A percentile compares a stretch with the other conserved stretches of the same genome.
Conservation (phyloP, 805 yeast genomes). For the Teunomyces panamensis region DNA sequence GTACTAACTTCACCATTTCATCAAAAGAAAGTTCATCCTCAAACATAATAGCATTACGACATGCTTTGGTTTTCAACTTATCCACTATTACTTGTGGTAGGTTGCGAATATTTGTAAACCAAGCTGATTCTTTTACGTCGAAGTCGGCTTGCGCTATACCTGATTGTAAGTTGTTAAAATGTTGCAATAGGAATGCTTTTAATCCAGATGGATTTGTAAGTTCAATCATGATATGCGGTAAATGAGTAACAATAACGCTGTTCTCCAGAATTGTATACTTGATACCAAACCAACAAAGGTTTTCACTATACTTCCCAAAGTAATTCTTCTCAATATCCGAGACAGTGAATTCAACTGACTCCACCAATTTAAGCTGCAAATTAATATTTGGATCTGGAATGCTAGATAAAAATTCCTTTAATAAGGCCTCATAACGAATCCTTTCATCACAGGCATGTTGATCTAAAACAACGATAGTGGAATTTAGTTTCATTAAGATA, state of each 20-base stretch:
- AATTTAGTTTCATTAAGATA: slow-evolving; percentile 38
- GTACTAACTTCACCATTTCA: slow-evolving; percentile 47
- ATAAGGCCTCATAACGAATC: slow-evolving; percentile 52
- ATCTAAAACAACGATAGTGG: slow-evolving; percentile 50
- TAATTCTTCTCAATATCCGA: slow-evolving; percentile 23
- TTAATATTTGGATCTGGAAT: slow-evolving; percentile 16
- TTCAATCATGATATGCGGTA: slow-evolving; percentile 43
- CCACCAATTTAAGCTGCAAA: slow-evolving; percentile 7
- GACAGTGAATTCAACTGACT: slow-evolving; percentile 16
- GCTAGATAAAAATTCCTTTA: slow-evolving; percentile 33
- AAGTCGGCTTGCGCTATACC: slow-evolving; percentile 20
- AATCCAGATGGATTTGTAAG: slow-evolving; percentile 24
- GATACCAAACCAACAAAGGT: slow-evolving; percentile 19
- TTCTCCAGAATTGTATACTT: slow-evolving; percentile 5
- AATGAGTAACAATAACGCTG: slow-evolving; percentile 30
- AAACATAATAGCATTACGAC: slow-evolving; percentile 69
- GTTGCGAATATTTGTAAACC: slow-evolving; percentile 19
- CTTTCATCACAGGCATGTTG: slow-evolving; percentile 90
- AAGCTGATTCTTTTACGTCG: slow-evolving; percentile 6
- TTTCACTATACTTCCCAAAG: slow-evolving; percentile 11
- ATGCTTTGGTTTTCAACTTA: slow-evolving; percentile 57
- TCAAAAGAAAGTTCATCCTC: slow-evolving; percentile 48
- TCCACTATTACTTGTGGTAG: slow-evolving; percentile 55
- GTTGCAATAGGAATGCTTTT: slow-evolving; percentile 40
- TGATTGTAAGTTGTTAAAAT: slow-evolving; percentile 40